Percentiles rank a stretch among this genome's conserved stretches.
phyloP scores from a whole-genome alignment of 139 green algal species.

The Chlamydomonas sp. region DNA sequence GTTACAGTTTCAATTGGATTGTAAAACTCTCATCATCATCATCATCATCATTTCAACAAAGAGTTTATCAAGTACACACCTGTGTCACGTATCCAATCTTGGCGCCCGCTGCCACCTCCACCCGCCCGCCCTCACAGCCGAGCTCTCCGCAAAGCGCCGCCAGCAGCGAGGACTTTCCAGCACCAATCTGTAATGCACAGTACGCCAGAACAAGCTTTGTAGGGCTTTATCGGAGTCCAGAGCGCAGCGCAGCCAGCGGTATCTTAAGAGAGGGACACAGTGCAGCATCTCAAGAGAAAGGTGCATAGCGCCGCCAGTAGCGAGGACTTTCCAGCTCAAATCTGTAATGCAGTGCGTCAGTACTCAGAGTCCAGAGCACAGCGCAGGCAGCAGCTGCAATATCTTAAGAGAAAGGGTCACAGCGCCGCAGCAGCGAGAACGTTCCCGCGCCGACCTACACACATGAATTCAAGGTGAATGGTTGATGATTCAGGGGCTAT shows the following conservation, averaged over 20 bases:
- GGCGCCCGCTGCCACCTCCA: neutral
- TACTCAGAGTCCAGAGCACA: neutral
- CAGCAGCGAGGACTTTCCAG: conserved; percentile 68
- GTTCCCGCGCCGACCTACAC: too few species aligned
- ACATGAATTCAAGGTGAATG: too few species aligned
- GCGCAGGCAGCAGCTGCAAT: neutral
- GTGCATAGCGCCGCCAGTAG: conserved; percentile 61
- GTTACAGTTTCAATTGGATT: too few species aligned
- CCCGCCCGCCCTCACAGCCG: conserved; percentile 5
- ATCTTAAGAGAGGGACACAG: neutral
- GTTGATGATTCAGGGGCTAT: too few species aligned
- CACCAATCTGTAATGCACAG: conserved; percentile 39
- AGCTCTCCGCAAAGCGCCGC: conserved; percentile 62
- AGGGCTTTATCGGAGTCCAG: neutral
- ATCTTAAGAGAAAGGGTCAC: too few species aligned
- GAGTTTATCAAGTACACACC: neutral
- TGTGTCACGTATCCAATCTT: conserved; percentile 7
- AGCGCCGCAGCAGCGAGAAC: conserved; percentile 59
- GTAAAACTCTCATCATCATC: too few species aligned
- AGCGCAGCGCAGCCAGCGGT: neutral
- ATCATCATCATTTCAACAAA: too few species aligned
- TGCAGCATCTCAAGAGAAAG: conserved; percentile 17
- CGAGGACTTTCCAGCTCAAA: conserved; percentile 65
- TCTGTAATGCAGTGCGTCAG: conserved; percentile 13
- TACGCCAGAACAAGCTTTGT: neutral